Conservation (phyloP, 2,329 filamentous ascomycete genomes). For the Tolypocladium amazonense region DNA sequence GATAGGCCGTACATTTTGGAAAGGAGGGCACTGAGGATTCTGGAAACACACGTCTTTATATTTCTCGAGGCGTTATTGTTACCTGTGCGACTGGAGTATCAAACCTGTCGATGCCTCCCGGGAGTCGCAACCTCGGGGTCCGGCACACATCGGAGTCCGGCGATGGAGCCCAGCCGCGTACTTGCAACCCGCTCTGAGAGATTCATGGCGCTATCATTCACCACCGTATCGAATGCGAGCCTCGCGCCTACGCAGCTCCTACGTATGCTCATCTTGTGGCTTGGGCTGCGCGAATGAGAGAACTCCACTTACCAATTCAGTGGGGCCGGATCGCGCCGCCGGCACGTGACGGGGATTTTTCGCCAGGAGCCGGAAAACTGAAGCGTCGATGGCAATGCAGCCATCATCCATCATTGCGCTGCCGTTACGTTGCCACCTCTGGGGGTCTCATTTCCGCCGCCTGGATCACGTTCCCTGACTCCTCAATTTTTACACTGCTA, state of each 20-base stretch:
- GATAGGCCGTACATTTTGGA: not conserved
- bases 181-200: not conserved
- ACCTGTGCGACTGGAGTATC: not conserved
- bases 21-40: not conserved
- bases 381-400: not conserved
- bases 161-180: not conserved
- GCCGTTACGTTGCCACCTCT: not conserved
- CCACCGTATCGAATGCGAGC: not conserved
- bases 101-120: not conserved
- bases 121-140: not conserved
- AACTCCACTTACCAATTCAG: not conserved
- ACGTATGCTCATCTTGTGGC: not conserved
- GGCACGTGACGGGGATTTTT: not conserved
- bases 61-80: not conserved
- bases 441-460: not conserved
- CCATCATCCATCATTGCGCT: not conserved
- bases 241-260: not conserved
- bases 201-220: not conserved
- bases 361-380: not conserved
- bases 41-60: not conserved
- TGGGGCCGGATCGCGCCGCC: not conserved
- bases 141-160: not conserved
- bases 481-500: not conserved
- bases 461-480: not conserved
- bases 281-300: not conserved